Conservation (phyloP, 345 rosid genomes). For the Pugionium dolabratum region DNA sequence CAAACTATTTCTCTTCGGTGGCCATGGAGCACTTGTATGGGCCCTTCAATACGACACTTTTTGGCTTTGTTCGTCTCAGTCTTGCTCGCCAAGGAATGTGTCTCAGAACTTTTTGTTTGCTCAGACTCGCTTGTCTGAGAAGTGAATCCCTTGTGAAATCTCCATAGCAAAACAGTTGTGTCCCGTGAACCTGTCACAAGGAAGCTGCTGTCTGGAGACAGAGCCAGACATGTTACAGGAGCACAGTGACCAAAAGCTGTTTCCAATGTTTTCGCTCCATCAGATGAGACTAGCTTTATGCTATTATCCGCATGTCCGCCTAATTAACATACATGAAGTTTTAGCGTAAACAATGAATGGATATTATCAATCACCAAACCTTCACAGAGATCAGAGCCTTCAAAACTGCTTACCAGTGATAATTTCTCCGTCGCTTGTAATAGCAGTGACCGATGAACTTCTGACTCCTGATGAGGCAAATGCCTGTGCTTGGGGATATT, state of each 20-base stretch:
- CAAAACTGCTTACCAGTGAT: conserved; percentile 63
- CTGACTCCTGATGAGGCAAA: conserved; percentile 77
- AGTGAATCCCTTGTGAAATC: conserved; percentile 54
- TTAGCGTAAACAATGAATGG: background rate
- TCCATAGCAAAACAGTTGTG: conserved; percentile 89
- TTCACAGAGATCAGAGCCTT: conserved; percentile 14
- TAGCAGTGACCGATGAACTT: conserved; percentile 69
- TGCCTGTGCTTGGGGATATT: conserved; percentile 87
- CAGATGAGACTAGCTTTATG: conserved; percentile 77
- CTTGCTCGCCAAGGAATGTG: conserved; percentile 47
- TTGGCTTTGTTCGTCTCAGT: conserved; percentile 16
- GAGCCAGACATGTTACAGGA: conserved; percentile 93
- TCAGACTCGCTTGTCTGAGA: conserved; percentile 57
- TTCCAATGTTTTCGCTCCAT: conserved; percentile 86
- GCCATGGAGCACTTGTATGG: conserved; percentile 86
- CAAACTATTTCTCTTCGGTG: conserved; percentile 66
- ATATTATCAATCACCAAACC: conserved; percentile 21
- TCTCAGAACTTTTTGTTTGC: conserved; percentile 45
- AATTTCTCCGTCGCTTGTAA: conserved; percentile 71
- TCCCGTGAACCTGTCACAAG: conserved; percentile 96
- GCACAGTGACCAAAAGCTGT: conserved; percentile 88
- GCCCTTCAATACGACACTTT: conserved; percentile 76
- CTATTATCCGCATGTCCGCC: conserved; percentile 95
- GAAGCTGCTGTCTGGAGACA: conserved; percentile 72
- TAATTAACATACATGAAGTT: conserved; percentile 16